These are phyloP conservation scores for Corymbia maculata DNA, from an alignment of 345 rosid genomes.

Conservation along the genomic window DNA sequence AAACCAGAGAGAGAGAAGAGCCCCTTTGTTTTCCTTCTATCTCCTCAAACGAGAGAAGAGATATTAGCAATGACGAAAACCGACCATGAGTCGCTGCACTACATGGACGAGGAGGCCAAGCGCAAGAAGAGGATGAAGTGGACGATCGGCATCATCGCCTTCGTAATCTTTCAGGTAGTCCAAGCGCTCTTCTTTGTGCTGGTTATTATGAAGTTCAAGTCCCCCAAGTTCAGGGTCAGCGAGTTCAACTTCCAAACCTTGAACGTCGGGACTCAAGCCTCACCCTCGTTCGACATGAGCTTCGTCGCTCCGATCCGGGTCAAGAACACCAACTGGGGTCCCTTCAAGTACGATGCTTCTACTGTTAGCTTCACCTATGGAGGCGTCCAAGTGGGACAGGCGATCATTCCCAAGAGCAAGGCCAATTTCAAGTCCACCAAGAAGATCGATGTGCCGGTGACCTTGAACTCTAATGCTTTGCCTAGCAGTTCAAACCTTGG, in stretches of 20 bases:
- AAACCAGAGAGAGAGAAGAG: not conserved
- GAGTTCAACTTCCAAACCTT: not conserved
- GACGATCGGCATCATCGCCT: not conserved
- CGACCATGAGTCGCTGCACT: not conserved
- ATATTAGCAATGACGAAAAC: not conserved
- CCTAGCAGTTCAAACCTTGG: not conserved
- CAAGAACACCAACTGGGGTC: slow-evolving; percentile 10
- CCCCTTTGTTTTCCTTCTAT: not conserved
- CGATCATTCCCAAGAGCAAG: not conserved
- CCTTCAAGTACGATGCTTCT: not conserved
- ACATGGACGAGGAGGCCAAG: not conserved
- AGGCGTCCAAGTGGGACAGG: not conserved
- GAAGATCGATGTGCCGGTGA: not conserved
- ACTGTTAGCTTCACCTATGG: not conserved
- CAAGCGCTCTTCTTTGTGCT: slow-evolving; percentile 5
- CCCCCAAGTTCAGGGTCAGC: slow-evolving; percentile 11
- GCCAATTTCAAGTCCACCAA: slow-evolving; percentile 2
- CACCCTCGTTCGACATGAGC: not conserved
- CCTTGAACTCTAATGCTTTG: not conserved
- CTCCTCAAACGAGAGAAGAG: not conserved
- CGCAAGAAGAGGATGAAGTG: slow-evolving; percentile 12
- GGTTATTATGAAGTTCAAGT: slow-evolving; percentile 1
- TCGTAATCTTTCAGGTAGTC: slow-evolving; percentile 6
- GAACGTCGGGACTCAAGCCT: not conserved
- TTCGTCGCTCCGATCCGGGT: not conserved